These are phyloP conservation scores for Thalassiosira delicatula DNA, from an alignment of 352 stramenopile genomes.

Conservation along the genomic window DNA sequence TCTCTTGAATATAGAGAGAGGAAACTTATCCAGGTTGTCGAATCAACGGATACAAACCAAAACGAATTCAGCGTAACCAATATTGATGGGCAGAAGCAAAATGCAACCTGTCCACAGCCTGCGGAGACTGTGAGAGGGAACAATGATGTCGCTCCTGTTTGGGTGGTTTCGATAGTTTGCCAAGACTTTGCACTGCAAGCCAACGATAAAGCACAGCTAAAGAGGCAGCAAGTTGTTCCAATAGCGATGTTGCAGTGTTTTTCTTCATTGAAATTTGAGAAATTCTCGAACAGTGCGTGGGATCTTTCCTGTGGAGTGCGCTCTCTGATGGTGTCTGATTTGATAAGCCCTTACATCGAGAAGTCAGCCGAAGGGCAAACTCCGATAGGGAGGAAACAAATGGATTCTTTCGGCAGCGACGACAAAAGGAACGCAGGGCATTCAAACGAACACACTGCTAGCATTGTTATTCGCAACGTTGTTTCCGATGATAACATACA, in stretches of 20 bases:
- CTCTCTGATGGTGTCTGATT: constrained; percentile 35
- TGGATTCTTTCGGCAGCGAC: not conserved
- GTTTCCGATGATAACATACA: constrained; percentile 16
- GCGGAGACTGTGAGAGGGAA: not conserved
- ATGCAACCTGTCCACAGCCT: not conserved
- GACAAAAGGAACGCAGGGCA: not conserved
- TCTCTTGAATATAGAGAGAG: constrained; percentile 39
- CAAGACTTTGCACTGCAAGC: constrained; percentile 68
- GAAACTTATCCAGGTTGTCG: constrained; percentile 35
- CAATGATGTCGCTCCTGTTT: constrained; percentile 24
- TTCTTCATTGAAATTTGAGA: constrained; percentile 54
- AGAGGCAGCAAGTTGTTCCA: constrained; percentile 32
- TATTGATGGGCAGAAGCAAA: not conserved
- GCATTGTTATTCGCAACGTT: constrained; percentile 40
- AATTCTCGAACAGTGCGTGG: constrained; percentile 71
- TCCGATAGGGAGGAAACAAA: constrained; percentile 30
- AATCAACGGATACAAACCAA: constrained; percentile 17
- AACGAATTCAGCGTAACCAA: not conserved
- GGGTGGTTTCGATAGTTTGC: constrained; percentile 58
- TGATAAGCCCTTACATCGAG: constrained; percentile 35
- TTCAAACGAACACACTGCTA: constrained; percentile 26
- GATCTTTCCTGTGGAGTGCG: constrained; percentile 35
- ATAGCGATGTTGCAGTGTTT: constrained; percentile 64
- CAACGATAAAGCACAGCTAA: constrained; percentile 69
- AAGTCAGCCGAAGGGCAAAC: constrained; percentile 3